Percentiles rank a stretch among this genome's conserved stretches.
Evolutionary conservation across 768 basidiomycete species (phyloP).

Genomic region (Lentinula aciculospora): DNA sequence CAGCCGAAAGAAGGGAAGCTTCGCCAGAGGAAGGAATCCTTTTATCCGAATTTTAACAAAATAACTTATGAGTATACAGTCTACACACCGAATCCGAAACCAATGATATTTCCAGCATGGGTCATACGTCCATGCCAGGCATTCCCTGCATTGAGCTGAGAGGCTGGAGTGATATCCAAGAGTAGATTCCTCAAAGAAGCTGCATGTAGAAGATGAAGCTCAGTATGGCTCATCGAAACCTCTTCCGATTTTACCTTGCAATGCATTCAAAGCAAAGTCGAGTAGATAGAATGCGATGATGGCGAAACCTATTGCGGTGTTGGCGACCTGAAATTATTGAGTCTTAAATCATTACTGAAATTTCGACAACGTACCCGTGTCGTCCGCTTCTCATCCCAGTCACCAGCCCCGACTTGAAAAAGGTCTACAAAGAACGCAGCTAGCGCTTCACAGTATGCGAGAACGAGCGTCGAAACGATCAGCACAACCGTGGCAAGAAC

Average conservation of each 20-base stretch:
- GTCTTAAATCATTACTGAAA: not conserved
- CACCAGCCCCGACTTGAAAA: conserved; percentile 68
- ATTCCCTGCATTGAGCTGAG: conserved; percentile 89
- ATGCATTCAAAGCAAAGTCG: conserved; percentile 95
- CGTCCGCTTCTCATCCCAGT: conserved; percentile 79
- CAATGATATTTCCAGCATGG: conserved; percentile 94
- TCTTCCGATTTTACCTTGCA: conserved; percentile 40
- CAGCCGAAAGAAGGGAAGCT: conserved; percentile 69
- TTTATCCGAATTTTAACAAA: conserved; percentile 4
- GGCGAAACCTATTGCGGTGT: conserved; percentile 78
- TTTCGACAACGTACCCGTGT: conserved; percentile 40
- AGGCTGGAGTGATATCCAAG: conserved; percentile 83
- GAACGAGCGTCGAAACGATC: conserved; percentile 65
- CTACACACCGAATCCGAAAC: conserved; percentile 79
- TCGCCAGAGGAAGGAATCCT: conserved; percentile 87
- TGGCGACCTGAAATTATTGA: conserved; percentile 41
- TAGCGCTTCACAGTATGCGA: conserved; percentile 78
- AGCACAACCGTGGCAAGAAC: conserved; percentile 81
- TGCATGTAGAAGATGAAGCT: not conserved
- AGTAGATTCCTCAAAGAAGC: conserved; percentile 91
- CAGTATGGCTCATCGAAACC: not conserved
- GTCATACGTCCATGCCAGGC: conserved; percentile 98
- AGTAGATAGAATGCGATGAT: conserved; percentile 88
- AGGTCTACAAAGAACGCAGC: conserved; percentile 75
- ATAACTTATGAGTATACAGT: not conserved